Evolutionary conservation across 139 green algal species (phyloP).

Genomic region (Closterium sp.): DNA sequence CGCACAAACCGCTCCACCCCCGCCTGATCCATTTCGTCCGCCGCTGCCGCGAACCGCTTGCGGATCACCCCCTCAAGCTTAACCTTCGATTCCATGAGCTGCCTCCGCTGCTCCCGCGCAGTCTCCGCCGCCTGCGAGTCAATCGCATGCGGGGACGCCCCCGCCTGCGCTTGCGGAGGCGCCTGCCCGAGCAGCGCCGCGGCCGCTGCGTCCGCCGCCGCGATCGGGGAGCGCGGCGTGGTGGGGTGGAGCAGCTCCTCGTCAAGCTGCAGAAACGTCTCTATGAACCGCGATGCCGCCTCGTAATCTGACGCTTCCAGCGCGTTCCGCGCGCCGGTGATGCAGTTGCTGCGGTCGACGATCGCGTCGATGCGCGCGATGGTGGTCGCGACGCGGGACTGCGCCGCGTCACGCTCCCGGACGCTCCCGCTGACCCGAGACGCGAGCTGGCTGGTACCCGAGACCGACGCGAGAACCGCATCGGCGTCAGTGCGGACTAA

Average conservation of each 20-base stretch:
- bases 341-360: slow-evolving; percentile 72
- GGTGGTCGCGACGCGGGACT: slow-evolving; percentile 66
- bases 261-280: slow-evolving; percentile 77
- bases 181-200: not conserved
- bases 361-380: slow-evolving; percentile 69
- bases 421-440: slow-evolving; percentile 83
- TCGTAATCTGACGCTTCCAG: slow-evolving; percentile 82
- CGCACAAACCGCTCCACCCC: slow-evolving; percentile 72
- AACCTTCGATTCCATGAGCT: slow-evolving; percentile 63
- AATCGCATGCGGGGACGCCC: slow-evolving; percentile 51
- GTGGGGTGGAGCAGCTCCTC: not conserved
- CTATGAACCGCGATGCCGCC: slow-evolving; percentile 73
- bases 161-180: slow-evolving; percentile 17
- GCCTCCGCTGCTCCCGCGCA: slow-evolving; percentile 61
- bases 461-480: slow-evolving; percentile 56
- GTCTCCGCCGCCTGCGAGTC: slow-evolving; percentile 4
- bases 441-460: slow-evolving; percentile 69
- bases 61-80: slow-evolving; percentile 70
- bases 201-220: not conserved
- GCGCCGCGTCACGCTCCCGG: slow-evolving; percentile 73
- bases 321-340: slow-evolving; percentile 70
- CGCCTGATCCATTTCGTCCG: slow-evolving; percentile 60
- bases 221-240: not conserved
- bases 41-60: slow-evolving; percentile 63
- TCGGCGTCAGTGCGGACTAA: slow-evolving; percentile 75